Evolutionary conservation across 2,329 filamentous ascomycete genomes (phyloP).

Genomic region (Diaporthe capsici): DNA sequence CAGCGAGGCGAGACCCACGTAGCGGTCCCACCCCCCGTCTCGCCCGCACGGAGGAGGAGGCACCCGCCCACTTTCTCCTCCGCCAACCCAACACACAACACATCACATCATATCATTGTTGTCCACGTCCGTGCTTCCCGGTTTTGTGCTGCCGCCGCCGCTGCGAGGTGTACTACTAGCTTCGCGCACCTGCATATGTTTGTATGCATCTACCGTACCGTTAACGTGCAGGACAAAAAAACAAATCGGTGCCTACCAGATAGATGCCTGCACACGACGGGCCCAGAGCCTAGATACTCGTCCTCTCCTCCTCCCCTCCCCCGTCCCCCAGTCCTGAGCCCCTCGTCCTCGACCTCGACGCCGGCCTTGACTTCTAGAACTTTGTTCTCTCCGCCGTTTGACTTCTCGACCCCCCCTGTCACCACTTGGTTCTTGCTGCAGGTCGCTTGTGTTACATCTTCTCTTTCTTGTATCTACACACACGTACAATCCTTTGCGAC

Average conservation of each 20-base stretch:
- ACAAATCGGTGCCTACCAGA: conserved; percentile 17
- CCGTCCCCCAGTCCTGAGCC: conserved; percentile 29
- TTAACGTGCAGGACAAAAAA: conserved; percentile 17
- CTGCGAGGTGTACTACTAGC: background rate
- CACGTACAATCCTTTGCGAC: conserved; percentile 39
- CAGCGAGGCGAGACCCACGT: conserved; percentile 20
- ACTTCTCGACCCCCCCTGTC: conserved; percentile 9
- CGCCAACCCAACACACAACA: conserved; percentile 33
- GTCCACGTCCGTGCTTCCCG: conserved; percentile 18
- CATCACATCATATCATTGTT: conserved; percentile 39
- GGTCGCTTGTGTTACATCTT: conserved; percentile 24
- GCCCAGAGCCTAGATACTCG: conserved; percentile 11
- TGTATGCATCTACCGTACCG: conserved; percentile 3
- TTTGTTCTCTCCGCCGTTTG: conserved; percentile 31
- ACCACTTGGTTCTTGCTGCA: conserved; percentile 16
- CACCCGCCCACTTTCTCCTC: conserved; percentile 38
- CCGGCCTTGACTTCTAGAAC: conserved; percentile 27
- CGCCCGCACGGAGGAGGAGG: conserved; percentile 23
- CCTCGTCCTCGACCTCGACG: conserved; percentile 29
- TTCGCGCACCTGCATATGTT: conserved; percentile 19
- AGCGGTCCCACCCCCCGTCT: conserved; percentile 14
- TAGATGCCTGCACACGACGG: conserved; percentile 23
- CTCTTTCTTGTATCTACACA: conserved; percentile 35
- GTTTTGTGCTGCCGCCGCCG: conserved; percentile 12
- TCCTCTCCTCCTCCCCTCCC: background rate